Evolutionary conservation across 305 asterid species (phyloP).

Genomic region (Plantago lanceolata): DNA sequence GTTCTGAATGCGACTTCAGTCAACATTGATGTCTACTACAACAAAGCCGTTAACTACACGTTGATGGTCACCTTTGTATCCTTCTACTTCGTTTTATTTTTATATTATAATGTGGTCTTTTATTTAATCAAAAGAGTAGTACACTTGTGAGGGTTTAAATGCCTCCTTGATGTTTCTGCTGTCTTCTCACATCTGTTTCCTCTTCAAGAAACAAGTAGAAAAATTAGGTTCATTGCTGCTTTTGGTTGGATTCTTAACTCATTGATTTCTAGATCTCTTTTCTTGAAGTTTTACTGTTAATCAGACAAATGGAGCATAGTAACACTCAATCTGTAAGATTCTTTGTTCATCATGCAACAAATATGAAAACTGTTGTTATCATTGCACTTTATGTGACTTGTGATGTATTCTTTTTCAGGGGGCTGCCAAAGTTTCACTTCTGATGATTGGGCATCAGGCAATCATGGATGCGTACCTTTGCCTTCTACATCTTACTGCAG

Average conservation of each 20-base stretch:
- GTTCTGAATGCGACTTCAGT: constrained; percentile 84
- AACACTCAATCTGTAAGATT: constrained; percentile 90
- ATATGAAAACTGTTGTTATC: constrained; percentile 10
- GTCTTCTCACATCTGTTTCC: background rate
- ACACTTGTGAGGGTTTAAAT: too few species aligned
- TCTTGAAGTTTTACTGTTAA: constrained; percentile 85
- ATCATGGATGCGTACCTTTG: constrained; percentile 98
- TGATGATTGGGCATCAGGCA: constrained; percentile 97
- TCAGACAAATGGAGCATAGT: constrained; percentile 97
- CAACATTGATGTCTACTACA: constrained; percentile 86
- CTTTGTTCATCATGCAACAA: constrained; percentile 6
- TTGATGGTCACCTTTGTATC: constrained; percentile 99
- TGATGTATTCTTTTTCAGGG: constrained; percentile 45
- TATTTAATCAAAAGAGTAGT: too few species aligned
- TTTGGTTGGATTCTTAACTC: constrained; percentile 50
- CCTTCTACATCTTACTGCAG: constrained; percentile 96
- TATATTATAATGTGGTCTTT: too few species aligned
- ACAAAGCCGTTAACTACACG: constrained; percentile 93
- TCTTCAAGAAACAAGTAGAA: background rate
- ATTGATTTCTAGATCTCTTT: constrained; percentile 60
- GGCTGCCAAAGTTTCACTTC: constrained; percentile 96
- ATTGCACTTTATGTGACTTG: constrained; percentile 10
- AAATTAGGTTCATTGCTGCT: constrained; percentile 16
- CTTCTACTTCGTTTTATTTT: constrained; percentile 29
- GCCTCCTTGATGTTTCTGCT: background rate